Evolutionary conservation across 2,329 filamentous ascomycete genomes (phyloP).

Genomic region (Coniochaeta sp.): DNA sequence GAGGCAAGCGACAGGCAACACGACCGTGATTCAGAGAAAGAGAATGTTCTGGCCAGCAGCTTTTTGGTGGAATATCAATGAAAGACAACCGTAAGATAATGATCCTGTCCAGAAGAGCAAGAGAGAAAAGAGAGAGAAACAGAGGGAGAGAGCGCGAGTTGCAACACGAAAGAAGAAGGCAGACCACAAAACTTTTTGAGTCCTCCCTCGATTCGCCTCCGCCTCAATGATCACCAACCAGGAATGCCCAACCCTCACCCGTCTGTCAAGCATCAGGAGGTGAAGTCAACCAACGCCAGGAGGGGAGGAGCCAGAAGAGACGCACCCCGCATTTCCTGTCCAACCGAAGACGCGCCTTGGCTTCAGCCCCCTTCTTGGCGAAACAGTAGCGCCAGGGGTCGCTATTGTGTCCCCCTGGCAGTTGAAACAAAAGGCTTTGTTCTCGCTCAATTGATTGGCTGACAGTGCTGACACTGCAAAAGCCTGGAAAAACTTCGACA

Average conservation of each 20-base stretch:
- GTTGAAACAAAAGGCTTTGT: background rate
- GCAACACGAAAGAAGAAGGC: background rate
- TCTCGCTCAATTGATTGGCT: background rate
- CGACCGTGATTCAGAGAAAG: background rate
- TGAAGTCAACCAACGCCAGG: too few species aligned
- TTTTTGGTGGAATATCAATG: background rate
- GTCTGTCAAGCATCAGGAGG: background rate
- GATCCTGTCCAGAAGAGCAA: background rate
- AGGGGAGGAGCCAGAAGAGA: too few species aligned
- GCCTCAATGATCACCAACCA: background rate
- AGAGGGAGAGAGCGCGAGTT: too few species aligned
- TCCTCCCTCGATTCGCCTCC: background rate
- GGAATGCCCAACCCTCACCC: background rate
- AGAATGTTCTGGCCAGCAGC: background rate
- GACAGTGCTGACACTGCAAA: too few species aligned
- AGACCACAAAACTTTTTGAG: background rate
- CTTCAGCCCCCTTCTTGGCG: background rate
- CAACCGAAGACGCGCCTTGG: background rate
- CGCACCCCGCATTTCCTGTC: background rate
- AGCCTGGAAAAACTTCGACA: background rate
- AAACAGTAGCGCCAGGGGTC: background rate
- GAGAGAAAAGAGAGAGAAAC: background rate
- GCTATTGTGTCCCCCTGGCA: background rate
- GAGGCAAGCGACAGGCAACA: background rate
- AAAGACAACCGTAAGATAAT: background rate